Conservation (phyloP, 1,139 yeast species). For the Diutina mesorugosa region DNA sequence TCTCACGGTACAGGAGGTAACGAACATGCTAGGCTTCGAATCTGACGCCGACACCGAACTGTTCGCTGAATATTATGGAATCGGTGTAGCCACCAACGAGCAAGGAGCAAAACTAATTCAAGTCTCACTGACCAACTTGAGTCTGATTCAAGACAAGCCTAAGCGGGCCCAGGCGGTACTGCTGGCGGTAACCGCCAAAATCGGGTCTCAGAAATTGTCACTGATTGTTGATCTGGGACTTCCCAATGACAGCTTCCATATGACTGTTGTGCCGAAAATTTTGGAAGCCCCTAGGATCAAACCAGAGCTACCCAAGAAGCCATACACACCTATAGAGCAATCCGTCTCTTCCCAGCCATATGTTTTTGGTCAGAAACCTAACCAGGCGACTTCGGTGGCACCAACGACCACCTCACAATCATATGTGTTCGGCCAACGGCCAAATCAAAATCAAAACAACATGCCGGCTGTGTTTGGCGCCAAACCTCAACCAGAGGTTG, state of each 20-base stretch:
- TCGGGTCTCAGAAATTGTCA: slow-evolving; percentile 18
- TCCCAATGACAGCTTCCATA: slow-evolving; percentile 15
- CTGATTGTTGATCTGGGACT: slow-evolving; percentile 26
- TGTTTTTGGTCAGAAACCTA: not conserved
- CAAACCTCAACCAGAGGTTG: not conserved
- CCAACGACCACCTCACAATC: not conserved
- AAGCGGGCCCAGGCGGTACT: slow-evolving; percentile 49
- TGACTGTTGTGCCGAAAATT: slow-evolving; percentile 5
- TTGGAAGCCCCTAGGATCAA: not conserved
- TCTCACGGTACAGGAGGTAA: slow-evolving; percentile 34
- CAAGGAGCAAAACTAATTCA: slow-evolving; percentile 34
- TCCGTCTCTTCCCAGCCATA: not conserved
- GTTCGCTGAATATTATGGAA: slow-evolving; percentile 55
- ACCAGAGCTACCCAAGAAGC: not conserved
- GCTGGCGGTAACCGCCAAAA: slow-evolving; percentile 33
- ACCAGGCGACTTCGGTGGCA: not conserved
- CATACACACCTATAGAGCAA: not conserved
- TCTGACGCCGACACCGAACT: slow-evolving; percentile 33
- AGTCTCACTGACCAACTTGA: slow-evolving; percentile 33
- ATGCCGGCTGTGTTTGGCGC: not conserved
- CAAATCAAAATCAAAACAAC: not conserved
- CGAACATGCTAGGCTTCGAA: slow-evolving; percentile 54
- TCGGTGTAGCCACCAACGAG: slow-evolving; percentile 32
- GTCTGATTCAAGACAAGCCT: slow-evolving; percentile 31
- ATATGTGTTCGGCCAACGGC: not conserved